phyloP scores from a whole-genome alignment of 192 early-diverging fungal species.

The Podila horticola region DNA sequence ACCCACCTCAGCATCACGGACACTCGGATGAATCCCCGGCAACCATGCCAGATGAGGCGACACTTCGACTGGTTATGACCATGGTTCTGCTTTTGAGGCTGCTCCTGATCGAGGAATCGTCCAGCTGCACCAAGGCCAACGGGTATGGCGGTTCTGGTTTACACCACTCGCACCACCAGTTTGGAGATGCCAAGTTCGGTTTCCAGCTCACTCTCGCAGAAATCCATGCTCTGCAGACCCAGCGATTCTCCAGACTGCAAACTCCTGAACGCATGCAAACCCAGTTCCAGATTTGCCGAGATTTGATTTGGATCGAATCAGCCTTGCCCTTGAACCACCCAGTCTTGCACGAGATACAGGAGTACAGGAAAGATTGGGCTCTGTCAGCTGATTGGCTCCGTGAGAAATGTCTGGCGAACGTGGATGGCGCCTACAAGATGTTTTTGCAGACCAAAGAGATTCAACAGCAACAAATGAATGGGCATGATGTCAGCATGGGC shows the following conservation, averaged over 20 bases:
- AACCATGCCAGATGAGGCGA: conserved; percentile 12
- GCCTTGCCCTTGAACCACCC: conserved; percentile 50
- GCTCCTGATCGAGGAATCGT: conserved; percentile 30
- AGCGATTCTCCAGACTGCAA: conserved; percentile 34
- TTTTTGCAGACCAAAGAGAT: conserved; percentile 38
- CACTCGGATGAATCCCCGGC: background rate
- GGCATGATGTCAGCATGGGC: background rate
- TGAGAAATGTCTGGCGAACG: conserved; percentile 45
- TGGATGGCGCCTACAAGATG: conserved; percentile 48
- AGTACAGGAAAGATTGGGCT: conserved; percentile 48
- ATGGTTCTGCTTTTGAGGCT: conserved; percentile 27
- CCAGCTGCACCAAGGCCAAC: conserved; percentile 16
- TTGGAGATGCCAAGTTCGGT: conserved; percentile 12
- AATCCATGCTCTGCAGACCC: conserved; percentile 40
- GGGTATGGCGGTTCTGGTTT: background rate
- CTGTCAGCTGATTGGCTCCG: conserved; percentile 48
- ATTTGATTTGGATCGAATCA: conserved; percentile 43
- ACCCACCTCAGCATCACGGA: background rate
- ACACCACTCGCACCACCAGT: conserved; percentile 30
- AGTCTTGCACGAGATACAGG: conserved; percentile 47
- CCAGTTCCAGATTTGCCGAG: conserved; percentile 43
- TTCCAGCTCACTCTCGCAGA: conserved; percentile 33
- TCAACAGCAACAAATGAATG: background rate
- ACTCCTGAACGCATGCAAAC: conserved; percentile 16
- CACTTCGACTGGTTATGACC: conserved; percentile 28